Evolutionary conservation across 1,284 basidiomycete genomes (phyloP).

Genomic region (Ceratobasidium sp.): DNA sequence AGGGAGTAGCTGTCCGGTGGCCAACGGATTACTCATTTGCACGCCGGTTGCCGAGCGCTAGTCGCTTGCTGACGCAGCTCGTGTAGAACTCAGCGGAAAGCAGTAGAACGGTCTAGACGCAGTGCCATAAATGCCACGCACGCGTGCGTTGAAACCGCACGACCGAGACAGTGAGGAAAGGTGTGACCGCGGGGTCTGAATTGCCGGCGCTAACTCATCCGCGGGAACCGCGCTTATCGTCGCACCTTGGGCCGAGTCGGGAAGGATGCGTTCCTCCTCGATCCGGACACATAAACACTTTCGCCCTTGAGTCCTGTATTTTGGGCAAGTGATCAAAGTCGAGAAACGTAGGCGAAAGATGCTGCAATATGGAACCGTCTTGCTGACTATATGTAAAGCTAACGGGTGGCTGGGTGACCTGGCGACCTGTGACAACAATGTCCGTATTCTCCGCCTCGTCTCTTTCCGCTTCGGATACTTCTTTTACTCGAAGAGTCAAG

Average conservation of each 20-base stretch:
- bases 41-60: conserved; percentile 9
- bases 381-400: conserved; percentile 7
- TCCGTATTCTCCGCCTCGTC: conserved; percentile 39
- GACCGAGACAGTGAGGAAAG: not conserved
- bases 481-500: conserved; percentile 65
- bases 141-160: not conserved
- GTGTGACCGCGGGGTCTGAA: not conserved
- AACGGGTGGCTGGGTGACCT: not conserved
- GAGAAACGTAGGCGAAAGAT: conserved; percentile 18
- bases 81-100: conserved; percentile 5
- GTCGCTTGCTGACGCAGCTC: conserved; percentile 22
- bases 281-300: conserved; percentile 31
- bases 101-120: not conserved
- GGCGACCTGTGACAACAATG: conserved; percentile 1
- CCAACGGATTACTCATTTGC: not conserved
- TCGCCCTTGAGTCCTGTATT: not conserved
- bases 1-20: not conserved
- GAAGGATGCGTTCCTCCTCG: conserved; percentile 22
- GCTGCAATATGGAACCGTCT: not conserved
- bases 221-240: conserved; percentile 16
- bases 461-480: conserved; percentile 52
- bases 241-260: conserved; percentile 8
- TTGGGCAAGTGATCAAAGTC: not conserved
- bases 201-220: not conserved
- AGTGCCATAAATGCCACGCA: not conserved